Evolutionary conservation across 495 filamentous ascomycete genomes (phyloP).

Genomic region (Neurospora sp.): DNA sequence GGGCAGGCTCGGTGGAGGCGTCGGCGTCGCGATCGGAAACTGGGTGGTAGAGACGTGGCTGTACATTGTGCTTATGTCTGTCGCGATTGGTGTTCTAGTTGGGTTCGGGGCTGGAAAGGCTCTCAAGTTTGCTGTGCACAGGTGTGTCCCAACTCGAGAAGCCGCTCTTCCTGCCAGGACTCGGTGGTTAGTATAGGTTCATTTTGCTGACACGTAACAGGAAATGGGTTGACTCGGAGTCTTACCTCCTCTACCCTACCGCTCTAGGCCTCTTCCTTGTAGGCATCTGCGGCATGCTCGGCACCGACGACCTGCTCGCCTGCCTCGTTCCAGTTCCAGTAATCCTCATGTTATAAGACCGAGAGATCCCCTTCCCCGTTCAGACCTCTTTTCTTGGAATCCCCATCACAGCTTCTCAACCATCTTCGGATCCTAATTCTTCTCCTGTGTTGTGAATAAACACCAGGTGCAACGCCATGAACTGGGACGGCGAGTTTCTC

Average conservation of each 20-base stretch:
- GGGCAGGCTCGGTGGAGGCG: conserved; percentile 34
- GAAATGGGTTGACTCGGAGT: conserved; percentile 74
- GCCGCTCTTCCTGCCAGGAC: too few relatives aligned
- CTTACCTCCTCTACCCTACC: conserved; percentile 77
- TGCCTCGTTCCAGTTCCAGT: conserved; percentile 40
- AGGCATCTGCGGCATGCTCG: conserved; percentile 73
- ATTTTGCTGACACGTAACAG: conserved; percentile 23
- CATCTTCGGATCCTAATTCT: conserved; percentile 7
- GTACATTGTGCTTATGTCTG: conserved; percentile 65
- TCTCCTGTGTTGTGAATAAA: conserved; percentile 1
- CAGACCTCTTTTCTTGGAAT: conserved; percentile 16
- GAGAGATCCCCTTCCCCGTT: conserved; percentile 18
- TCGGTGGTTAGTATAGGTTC: neutral
- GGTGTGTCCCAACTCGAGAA: conserved; percentile 18
- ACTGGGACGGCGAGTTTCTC: conserved; percentile 80
- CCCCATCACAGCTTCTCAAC: conserved; percentile 18
- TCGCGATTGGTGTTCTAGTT: conserved; percentile 57
- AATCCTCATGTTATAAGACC: conserved; percentile 24
- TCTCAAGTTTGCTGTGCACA: conserved; percentile 28
- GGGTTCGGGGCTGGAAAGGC: conserved; percentile 60
- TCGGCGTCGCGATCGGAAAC: conserved; percentile 56
- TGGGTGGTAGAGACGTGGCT: conserved; percentile 81
- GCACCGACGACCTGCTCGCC: conserved; percentile 82
- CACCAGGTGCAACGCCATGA: conserved; percentile 58
- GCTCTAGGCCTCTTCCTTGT: conserved; percentile 66